phyloP scores from a whole-genome alignment of 129 eudicot species.

The Centaurea solstitialis region DNA sequence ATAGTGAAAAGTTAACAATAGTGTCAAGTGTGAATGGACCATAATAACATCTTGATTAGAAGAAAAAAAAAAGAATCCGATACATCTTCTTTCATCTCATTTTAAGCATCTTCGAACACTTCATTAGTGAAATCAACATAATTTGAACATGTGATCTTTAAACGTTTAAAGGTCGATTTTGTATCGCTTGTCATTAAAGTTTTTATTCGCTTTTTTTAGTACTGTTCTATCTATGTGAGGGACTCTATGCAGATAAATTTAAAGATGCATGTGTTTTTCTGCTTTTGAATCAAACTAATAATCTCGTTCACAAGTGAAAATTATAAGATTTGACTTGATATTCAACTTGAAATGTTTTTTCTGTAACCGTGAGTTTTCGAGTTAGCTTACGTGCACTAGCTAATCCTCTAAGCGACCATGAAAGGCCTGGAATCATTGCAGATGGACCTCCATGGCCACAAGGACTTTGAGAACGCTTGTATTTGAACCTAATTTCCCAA shows the following conservation, averaged over 20 bases:
- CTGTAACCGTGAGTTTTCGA: too few species aligned
- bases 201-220: not conserved
- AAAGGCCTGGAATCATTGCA: too few species aligned
- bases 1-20: conserved; percentile 21
- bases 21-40: conserved; percentile 12
- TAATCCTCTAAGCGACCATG: too few species aligned
- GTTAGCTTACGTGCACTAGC: too few species aligned
- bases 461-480: too few species aligned
- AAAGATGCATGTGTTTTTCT: not conserved
- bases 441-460: too few species aligned
- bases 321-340: not conserved
- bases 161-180: not conserved
- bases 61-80: conserved; percentile 11
- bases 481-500: too few species aligned
- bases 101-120: conserved; percentile 18
- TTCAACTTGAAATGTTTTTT: not conserved
- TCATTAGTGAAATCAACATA: not conserved
- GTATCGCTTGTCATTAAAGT: not conserved
- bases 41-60: conserved; percentile 14
- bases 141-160: not conserved
- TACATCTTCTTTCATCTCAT: conserved; percentile 14
- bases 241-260: not conserved
- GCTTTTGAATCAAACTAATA: not conserved
- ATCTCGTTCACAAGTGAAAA: not conserved
- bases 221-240: not conserved